Evolutionary conservation across 176 grass and related monocot species (phyloP).

Genomic region (Eremochloa ophiuroides): DNA sequence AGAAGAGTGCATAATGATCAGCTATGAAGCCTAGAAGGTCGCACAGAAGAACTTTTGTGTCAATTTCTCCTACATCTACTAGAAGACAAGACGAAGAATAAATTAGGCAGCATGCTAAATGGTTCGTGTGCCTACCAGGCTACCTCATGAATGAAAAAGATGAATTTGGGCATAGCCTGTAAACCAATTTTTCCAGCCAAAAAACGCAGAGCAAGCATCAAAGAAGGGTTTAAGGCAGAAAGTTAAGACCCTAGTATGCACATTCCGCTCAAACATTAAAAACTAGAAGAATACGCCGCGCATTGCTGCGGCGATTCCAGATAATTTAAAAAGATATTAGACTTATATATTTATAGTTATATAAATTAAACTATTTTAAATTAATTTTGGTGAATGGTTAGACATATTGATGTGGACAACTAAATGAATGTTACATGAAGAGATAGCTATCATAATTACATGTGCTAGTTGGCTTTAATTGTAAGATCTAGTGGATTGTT

Average conservation of each 20-base stretch:
- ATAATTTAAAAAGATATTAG: too few species aligned
- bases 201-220: not conserved
- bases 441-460: too few species aligned
- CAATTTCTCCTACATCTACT: not conserved
- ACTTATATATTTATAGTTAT: too few species aligned
- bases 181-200: not conserved
- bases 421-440: too few species aligned
- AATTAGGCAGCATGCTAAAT: not conserved
- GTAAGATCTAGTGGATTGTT: too few species aligned
- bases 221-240: not conserved
- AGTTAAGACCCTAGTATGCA: not conserved
- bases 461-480: too few species aligned
- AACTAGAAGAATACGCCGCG: too few species aligned
- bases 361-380: too few species aligned
- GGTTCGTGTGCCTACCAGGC: not conserved
- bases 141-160: not conserved
- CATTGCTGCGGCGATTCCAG: too few species aligned
- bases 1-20: not conserved
- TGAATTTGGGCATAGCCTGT: not conserved
- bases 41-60: not conserved
- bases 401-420: too few species aligned
- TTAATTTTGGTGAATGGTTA: too few species aligned
- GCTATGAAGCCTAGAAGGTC: not conserved
- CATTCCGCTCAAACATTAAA: not conserved
- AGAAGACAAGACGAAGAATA: not conserved